Conservation (phyloP, 164 flowering plant genomes). For the Umbellularia californica region DNA sequence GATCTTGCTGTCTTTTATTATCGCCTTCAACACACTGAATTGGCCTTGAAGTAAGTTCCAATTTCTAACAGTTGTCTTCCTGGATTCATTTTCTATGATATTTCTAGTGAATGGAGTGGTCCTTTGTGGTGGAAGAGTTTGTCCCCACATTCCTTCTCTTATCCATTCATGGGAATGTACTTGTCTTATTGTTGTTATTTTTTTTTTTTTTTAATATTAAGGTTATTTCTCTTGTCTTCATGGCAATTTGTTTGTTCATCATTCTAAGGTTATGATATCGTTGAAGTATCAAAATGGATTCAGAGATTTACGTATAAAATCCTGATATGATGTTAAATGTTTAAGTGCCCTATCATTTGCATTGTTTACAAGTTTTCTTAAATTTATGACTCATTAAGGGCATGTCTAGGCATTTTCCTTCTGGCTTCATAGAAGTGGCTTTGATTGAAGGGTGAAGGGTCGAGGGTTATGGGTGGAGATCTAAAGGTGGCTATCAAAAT, state of each 20-base stretch:
- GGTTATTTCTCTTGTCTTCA: not conserved
- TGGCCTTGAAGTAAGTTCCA: constrained; percentile 79
- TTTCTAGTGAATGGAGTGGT: not conserved
- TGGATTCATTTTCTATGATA: not conserved
- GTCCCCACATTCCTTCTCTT: not conserved
- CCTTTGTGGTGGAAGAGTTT: not conserved
- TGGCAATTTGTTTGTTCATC: not conserved
- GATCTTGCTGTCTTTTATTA: constrained; percentile 95
- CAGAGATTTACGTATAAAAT: too few species aligned
- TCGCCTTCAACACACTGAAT: constrained; percentile 88
- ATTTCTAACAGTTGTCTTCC: not conserved
- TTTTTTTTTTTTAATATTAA: not conserved
- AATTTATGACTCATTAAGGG: too few species aligned
- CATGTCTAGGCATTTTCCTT: too few species aligned
- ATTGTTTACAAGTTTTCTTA: too few species aligned
- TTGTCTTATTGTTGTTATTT: not conserved
- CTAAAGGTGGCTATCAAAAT: too few species aligned
- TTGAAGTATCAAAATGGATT: too few species aligned
- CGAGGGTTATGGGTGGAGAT: too few species aligned
- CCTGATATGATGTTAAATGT: too few species aligned
- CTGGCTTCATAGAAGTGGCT: too few species aligned
- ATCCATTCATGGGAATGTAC: not conserved
- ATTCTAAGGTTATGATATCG: too few species aligned
- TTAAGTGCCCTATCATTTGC: too few species aligned
- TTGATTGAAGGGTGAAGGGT: too few species aligned